These are phyloP conservation scores for Alnus rubra DNA, from an alignment of 306 rosid species.

Conservation along the genomic window DNA sequence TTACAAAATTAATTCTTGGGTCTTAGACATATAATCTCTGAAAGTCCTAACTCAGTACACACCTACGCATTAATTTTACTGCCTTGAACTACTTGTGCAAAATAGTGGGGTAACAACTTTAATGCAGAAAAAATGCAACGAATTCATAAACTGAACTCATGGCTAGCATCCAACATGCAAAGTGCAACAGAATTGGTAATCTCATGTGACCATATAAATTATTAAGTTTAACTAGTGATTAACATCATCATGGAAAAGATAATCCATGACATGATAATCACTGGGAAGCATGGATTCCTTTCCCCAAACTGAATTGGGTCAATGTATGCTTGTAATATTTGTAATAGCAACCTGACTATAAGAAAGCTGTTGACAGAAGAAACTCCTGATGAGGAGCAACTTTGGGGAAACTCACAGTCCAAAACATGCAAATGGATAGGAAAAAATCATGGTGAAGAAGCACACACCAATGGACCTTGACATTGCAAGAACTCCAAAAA, in stretches of 20 bases:
- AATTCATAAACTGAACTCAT: slow-evolving; percentile 21
- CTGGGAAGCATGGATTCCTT: background rate
- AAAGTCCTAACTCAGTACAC: background rate
- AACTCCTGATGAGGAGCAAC: background rate
- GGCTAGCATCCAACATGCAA: slow-evolving; percentile 16
- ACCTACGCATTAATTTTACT: background rate
- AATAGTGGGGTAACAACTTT: background rate
- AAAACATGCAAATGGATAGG: slow-evolving; percentile 6
- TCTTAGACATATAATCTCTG: background rate
- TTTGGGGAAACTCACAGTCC: slow-evolving; percentile 22
- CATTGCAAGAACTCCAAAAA: slow-evolving; percentile 92
- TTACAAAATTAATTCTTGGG: background rate
- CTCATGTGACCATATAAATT: background rate
- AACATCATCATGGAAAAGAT: slow-evolving; percentile 6
- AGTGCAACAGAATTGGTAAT: slow-evolving; percentile 8
- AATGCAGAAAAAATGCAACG: background rate
- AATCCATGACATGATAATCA: background rate
- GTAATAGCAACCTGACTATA: background rate
- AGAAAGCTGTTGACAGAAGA: background rate
- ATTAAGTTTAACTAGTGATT: background rate
- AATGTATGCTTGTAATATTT: background rate
- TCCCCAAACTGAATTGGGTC: background rate
- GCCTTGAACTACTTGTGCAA: background rate
- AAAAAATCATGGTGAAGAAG: slow-evolving; percentile 11
- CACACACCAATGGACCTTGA: slow-evolving; percentile 86